A percentile compares a stretch with the other conserved stretches of the same genome.
Evolutionary conservation across 495 filamentous ascomycete genomes (phyloP).

Genomic region (Eremomyces bilateralis): DNA sequence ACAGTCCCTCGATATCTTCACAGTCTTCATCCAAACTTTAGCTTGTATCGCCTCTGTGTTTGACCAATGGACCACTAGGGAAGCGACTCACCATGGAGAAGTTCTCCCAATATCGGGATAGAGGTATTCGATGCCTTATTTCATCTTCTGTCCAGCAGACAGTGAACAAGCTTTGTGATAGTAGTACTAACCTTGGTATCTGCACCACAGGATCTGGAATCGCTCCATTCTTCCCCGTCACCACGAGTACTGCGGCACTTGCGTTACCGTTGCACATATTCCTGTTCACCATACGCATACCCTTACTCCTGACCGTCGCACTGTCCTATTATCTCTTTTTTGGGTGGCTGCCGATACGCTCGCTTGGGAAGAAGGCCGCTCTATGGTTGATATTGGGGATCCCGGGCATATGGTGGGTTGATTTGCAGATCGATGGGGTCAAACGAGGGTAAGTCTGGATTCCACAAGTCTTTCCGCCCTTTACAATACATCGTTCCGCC

Average conservation of each 20-base stretch:
- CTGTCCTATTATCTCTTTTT: constrained; percentile 57
- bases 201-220: constrained; percentile 61
- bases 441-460: constrained; percentile 82
- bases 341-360: constrained; percentile 71
- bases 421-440: constrained; percentile 88
- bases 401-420: constrained; percentile 92
- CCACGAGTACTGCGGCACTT: constrained; percentile 30
- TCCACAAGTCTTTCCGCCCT: too few relatives aligned
- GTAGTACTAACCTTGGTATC: neutral
- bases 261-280: constrained; percentile 41
- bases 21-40: too few relatives aligned
- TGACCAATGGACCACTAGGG: too few relatives aligned
- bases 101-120: constrained; percentile 86
- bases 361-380: constrained; percentile 53
- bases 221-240: constrained; percentile 76
- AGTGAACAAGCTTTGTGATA: constrained; percentile 3
- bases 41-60: too few relatives aligned
- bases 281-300: constrained; percentile 62
- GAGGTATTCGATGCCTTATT: constrained; percentile 34
- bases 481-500: too few relatives aligned
- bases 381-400: constrained; percentile 72
- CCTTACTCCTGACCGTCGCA: constrained; percentile 47
- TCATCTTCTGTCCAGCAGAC: constrained; percentile 1
- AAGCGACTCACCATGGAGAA: constrained; percentile 54
- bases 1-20: too few relatives aligned